Evolutionary conservation across 129 eudicot genomes (phyloP).

Genomic region (Silybum marianum): DNA sequence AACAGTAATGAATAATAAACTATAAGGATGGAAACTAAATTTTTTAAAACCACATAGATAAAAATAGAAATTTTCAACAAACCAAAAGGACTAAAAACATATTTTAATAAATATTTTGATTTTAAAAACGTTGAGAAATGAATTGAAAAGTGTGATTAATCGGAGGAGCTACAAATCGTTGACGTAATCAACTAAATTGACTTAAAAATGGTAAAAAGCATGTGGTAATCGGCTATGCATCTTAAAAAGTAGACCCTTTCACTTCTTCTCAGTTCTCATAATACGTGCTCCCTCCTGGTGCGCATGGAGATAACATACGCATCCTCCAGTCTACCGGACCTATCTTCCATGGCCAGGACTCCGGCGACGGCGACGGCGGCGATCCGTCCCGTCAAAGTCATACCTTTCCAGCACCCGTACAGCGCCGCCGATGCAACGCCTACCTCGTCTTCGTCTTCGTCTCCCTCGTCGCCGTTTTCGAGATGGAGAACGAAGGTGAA

Average conservation of each 20-base stretch:
- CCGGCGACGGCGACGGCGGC: slow-evolving; percentile 15
- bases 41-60: too few species aligned
- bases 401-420: slow-evolving; percentile 70
- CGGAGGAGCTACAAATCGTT: slow-evolving; percentile 12
- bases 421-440: slow-evolving; percentile 33
- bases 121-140: background rate
- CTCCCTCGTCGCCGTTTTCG: slow-evolving; percentile 30
- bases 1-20: too few species aligned
- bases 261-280: background rate
- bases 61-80: too few species aligned
- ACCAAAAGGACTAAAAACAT: too few species aligned
- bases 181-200: slow-evolving; percentile 19
- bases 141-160: background rate
- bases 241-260: slow-evolving; percentile 1
- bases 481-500: slow-evolving; percentile 64
- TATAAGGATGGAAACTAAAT: too few species aligned
- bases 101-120: too few species aligned
- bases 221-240: background rate
- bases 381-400: slow-evolving; percentile 62
- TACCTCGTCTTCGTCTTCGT: slow-evolving; percentile 21
- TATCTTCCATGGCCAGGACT: slow-evolving; percentile 27
- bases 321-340: slow-evolving; percentile 57
- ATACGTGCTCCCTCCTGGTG: slow-evolving; percentile 19
- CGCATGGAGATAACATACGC: slow-evolving; percentile 73
- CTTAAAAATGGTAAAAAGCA: slow-evolving; percentile 15